Base-by-base conservation (phyloP, 495 filamentous ascomycete species). In the Aspergillus nidulans region DNA sequence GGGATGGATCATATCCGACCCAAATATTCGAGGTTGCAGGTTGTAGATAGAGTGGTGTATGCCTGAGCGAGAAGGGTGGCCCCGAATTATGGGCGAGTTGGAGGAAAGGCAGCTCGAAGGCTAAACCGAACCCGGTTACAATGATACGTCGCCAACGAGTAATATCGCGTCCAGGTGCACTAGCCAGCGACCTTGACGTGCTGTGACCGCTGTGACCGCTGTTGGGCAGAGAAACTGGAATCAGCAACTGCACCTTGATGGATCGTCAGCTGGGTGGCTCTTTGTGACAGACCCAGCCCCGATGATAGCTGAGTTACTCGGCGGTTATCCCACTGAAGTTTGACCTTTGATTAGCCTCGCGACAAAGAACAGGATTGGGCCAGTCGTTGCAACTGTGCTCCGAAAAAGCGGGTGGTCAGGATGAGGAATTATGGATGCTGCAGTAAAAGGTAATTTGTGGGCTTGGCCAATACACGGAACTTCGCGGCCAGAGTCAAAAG, bases 181-280 rank as follows among this genome's bases (percentile, higher is more conserved):
- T 23, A 20, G 39, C n/a, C 5, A 38, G 23, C n/a, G n/a, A n/a
- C n/a, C 18, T 21, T 50, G 47, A 40, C 36, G n/a, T 12, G 48
- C 34, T 51, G n/a, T n/a, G n/a, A n/a, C n/a, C n/a, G n/a, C n/a
- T n/a, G n/a, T n/a, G n/a, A n/a, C n/a, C n/a, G n/a, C n/a, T n/a
- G 24, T 40, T 36, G 24, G 49, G 21, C 49, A 25, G 10, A 28
- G 12, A 32, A 52, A 41, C 49, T 36, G 24, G 40, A 52, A 41
- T 30, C 36, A 52, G 49, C 49, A 23, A 19, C 19, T 52, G 49
- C 49, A 40, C 49, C 49, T 52, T 38, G 23, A 42, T 26, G 49
- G 36, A 52, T 52, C 38, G 34, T 52, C 49, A 52, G 49, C 49
- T 52, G 32, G 21, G 38, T 51, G 48, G 48, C 48, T 24, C 48